These are phyloP conservation scores for Posidonia oceanica DNA, from an alignment of 116 monocot genomes.

Conservation along the genomic window DNA sequence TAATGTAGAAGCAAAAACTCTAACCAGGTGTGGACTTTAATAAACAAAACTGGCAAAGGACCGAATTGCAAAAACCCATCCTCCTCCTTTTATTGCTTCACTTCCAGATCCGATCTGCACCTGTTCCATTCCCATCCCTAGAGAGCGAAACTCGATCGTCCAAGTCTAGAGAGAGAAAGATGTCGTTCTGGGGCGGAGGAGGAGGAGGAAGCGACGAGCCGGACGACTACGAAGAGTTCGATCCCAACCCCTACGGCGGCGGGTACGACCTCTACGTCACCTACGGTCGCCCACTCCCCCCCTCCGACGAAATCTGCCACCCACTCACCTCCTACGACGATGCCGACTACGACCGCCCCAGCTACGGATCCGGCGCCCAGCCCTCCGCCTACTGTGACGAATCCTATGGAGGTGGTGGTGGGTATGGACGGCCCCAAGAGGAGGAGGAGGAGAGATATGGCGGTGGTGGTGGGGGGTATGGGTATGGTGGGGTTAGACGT, in stretches of 20 bases:
- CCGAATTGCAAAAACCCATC: background rate
- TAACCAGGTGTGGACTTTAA: no score
- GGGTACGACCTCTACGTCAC: conserved; percentile 72
- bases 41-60: background rate
- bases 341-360: conserved; percentile 41
- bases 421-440: conserved; percentile 4
- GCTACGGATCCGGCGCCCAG: conserved; percentile 25
- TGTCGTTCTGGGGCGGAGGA: background rate
- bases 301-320: conserved; percentile 78
- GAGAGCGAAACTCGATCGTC: background rate
- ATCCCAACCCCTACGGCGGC: conserved; percentile 84
- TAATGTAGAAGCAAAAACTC: no score
- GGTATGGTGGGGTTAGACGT: conserved; percentile 2
- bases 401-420: background rate
- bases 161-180: background rate
- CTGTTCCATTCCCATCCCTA: background rate
- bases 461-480: conserved; percentile 6
- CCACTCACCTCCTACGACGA: conserved; percentile 13
- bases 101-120: background rate
- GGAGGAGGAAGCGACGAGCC: conserved; percentile 18
- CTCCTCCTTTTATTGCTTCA: background rate
- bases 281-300: conserved; percentile 67
- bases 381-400: conserved; percentile 20
- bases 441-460: background rate
- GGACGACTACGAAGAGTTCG: conserved; percentile 80